Conservation (phyloP, 768 basidiomycete species). For the Boletus rubescentipes region DNA sequence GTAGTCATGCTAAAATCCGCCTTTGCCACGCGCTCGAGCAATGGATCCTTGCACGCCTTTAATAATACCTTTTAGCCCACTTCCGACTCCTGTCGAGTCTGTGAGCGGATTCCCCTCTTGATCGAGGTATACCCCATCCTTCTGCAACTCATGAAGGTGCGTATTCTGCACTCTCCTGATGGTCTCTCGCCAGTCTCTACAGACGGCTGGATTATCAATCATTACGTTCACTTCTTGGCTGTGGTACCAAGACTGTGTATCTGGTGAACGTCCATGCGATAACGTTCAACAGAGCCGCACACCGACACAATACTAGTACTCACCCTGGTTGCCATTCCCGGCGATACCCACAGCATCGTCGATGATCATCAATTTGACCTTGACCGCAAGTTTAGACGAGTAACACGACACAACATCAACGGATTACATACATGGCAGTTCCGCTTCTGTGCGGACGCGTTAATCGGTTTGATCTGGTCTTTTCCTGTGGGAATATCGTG, state of each 20-base stretch:
- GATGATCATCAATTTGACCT: conserved; percentile 65
- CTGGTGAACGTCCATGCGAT: conserved; percentile 26
- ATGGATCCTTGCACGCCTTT: conserved; percentile 45
- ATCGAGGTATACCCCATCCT: conserved; percentile 61
- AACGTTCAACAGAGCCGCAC: neutral
- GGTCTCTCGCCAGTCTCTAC: conserved; percentile 55
- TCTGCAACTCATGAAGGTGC: conserved; percentile 41
- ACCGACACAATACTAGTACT: conserved; percentile 1
- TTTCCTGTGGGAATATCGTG: conserved; percentile 37
- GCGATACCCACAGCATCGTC: conserved; percentile 64
- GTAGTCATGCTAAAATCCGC: conserved; percentile 33
- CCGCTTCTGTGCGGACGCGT: conserved; percentile 63
- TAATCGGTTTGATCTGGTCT: conserved; percentile 63
- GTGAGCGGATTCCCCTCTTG: conserved; percentile 39
- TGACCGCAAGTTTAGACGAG: neutral
- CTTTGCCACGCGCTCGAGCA: conserved; percentile 41
- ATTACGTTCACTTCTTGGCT: conserved; percentile 69
- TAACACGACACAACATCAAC: neutral
- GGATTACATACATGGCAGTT: conserved; percentile 57
- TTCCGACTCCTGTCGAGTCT: conserved; percentile 39
- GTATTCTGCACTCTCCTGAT: conserved; percentile 58
- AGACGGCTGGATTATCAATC: conserved; percentile 53
- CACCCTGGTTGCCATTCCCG: conserved; percentile 70
- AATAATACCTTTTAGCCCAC: conserved; percentile 38
- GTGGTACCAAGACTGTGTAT: conserved; percentile 72